phyloP scores from a whole-genome alignment of 2,329 filamentous ascomycete species.

The Xenosphaeropsis pyriputrescens region DNA sequence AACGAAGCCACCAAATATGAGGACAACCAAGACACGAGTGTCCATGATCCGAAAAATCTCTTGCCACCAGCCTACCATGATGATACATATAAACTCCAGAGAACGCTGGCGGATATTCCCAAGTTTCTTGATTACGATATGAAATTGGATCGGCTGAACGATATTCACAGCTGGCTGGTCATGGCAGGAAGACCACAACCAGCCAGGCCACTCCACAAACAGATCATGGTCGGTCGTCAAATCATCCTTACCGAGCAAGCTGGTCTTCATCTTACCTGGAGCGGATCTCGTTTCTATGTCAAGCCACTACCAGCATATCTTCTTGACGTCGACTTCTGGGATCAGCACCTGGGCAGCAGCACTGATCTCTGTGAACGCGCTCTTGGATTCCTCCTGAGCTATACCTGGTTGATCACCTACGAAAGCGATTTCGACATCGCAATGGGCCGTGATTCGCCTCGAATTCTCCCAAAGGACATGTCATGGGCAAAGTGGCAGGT shows the following conservation, averaged over 20 bases:
- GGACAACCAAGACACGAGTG: too few species aligned
- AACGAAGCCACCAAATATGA: too few species aligned
- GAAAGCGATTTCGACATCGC: constrained; percentile 22
- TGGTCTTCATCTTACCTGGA: constrained; percentile 21
- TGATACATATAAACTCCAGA: too few species aligned
- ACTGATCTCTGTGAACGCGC: constrained; percentile 2
- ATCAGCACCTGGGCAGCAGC: constrained; percentile 2
- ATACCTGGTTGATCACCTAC: constrained; percentile 16
- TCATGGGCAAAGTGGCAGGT: constrained; percentile 11
- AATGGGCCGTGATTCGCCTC: constrained; percentile 3
- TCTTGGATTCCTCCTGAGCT: constrained; percentile 20
- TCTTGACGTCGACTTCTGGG: constrained; percentile 13
- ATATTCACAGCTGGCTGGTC: constrained; percentile 5
- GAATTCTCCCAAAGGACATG: constrained; percentile 12
- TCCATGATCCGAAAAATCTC: too few species aligned
- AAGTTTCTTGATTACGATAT: not conserved
- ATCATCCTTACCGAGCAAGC: constrained; percentile 20
- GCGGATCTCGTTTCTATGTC: constrained; percentile 14
- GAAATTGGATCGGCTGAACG: constrained; percentile 1
- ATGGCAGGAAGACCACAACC: constrained; percentile 3
- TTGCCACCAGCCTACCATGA: too few species aligned
- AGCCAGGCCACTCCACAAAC: constrained; percentile 15
- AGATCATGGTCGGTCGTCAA: constrained; percentile 13
- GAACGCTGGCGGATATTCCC: not conserved
- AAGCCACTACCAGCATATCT: constrained; percentile 20